phyloP scores from a whole-genome alignment of 1,284 basidiomycete species.

The Heterobasidion occidentale region DNA sequence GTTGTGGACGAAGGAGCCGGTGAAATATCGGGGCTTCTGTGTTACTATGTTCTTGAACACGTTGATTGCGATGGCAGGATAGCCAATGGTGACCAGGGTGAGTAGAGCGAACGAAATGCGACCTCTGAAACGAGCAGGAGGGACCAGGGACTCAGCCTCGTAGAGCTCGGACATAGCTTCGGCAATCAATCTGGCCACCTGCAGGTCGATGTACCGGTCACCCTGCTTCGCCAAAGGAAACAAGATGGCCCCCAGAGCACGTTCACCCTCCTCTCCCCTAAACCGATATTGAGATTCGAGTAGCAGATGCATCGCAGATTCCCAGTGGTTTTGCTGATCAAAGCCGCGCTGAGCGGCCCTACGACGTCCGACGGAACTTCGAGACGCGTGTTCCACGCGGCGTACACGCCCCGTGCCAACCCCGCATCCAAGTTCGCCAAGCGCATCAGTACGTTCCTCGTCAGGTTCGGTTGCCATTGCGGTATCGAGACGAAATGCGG shows the following conservation, averaged over 20 bases:
- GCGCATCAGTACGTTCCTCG: constrained; percentile 5
- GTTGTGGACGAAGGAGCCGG: constrained; percentile 21
- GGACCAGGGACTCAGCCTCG: constrained; percentile 10
- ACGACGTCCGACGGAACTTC: constrained; percentile 7
- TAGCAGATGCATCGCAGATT: constrained; percentile 9
- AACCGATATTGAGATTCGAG: constrained; percentile 1
- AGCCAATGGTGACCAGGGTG: constrained; percentile 25
- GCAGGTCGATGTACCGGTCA: constrained; percentile 18
- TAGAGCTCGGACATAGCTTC: constrained; percentile 22
- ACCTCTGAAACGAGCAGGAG: constrained; percentile 18
- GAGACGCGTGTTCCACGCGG: constrained; percentile 7
- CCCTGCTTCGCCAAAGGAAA: constrained; percentile 5
- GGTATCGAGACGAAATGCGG: constrained; percentile 9
- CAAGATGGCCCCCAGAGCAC: constrained; percentile 6
- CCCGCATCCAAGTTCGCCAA: constrained; percentile 9
- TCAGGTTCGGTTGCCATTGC: constrained; percentile 10
- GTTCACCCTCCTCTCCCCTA: background rate
- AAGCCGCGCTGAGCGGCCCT: constrained; percentile 2
- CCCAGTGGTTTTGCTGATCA: constrained; percentile 5
- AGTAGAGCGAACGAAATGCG: constrained; percentile 30
- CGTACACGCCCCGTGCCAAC: constrained; percentile 5
- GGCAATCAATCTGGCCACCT: constrained; percentile 21
- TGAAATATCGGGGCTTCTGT: constrained; percentile 26
- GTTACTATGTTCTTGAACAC: constrained; percentile 24
- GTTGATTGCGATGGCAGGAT: constrained; percentile 20